Base-by-base conservation (phyloP, 257 asterid species). In the Plantago ovata region DNA sequence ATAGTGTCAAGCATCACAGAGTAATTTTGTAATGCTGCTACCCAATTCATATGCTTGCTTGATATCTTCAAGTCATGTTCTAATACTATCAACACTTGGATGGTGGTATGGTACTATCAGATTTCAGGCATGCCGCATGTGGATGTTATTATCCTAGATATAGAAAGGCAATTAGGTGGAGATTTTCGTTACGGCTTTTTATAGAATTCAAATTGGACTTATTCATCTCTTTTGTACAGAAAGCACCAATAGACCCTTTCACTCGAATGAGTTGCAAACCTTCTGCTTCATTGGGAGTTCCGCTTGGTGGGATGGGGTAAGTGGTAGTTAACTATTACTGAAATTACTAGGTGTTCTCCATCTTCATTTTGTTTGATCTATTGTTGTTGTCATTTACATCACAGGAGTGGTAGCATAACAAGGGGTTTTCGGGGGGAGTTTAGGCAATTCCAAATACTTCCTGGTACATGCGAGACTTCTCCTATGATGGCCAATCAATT, bases 221-320 rank as follows among this genome's bases (percentile, higher is more conserved):
- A 24, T 59, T 62, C 49, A 19, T 54, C 42, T 39, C 48, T 24
- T 56, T 62, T 54, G 36, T 71, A 48, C 87, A 93, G 99, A 86
- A 80, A 93, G 99, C 99, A 54, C 99, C 97, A 9, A 93, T 93
- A 57, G 96, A 93, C 65, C 99, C 99, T 28, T 93, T 89, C 71
- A 89, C 86, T 48, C 80, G 89, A 63, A 89, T 74, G 79, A 82
- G 84, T 52, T 93, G 96, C 84, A 86, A 80, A 68, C 99, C 99
- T 51, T 93, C 99, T 44, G 95, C 95, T 71, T 76, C 99, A 57
- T 94, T 81, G 16, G 99, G 99, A 55, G 97, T 89, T 77, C 99
- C 99, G 22, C 87, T 93, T 24, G 99, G 99, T 66, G 99, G 99
- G 65, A 89, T 93, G 99, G 99, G 97, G 99, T 93, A 71, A 78